phyloP scores from a whole-genome alignment of 306 rosid genomes.

The Citrullus colocynthis region DNA sequence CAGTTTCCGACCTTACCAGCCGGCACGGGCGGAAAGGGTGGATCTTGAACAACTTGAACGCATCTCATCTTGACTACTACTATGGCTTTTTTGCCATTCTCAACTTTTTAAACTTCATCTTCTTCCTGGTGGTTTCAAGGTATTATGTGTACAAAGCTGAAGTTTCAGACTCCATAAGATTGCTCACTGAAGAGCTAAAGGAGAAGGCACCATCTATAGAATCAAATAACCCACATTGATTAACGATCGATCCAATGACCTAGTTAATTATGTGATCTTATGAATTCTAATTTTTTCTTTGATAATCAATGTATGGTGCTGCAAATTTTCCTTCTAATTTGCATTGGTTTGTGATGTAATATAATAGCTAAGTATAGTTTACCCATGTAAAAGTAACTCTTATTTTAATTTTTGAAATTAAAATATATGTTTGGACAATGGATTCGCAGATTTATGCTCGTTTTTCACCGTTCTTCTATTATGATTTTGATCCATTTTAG shows the following conservation, averaged over 20 bases:
- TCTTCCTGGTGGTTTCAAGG: not conserved
- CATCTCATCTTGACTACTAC: constrained; percentile 7
- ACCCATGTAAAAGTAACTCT: not conserved
- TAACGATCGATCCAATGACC: not conserved
- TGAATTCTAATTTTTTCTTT: not conserved
- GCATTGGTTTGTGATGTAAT: not conserved
- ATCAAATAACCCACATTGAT: not conserved
- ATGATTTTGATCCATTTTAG: too few species aligned
- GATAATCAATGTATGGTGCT: not conserved
- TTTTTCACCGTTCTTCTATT: too few species aligned
- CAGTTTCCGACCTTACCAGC: not conserved
- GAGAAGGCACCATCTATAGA: constrained; percentile 13
- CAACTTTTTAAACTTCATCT: constrained; percentile 1
- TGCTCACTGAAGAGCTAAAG: not conserved
- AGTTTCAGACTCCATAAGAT: constrained; percentile 1
- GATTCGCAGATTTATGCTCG: too few species aligned
- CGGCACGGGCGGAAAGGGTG: constrained; percentile 2
- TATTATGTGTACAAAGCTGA: not conserved
- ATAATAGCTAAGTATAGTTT: not conserved
- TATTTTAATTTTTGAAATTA: not conserved
- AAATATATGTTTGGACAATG: not conserved
- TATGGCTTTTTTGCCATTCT: not conserved
- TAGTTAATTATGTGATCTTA: not conserved
- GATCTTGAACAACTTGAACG: constrained; percentile 3
- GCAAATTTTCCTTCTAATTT: not conserved